Evolutionary conservation across 2,329 filamentous ascomycete species (phyloP).

Genomic region (Nigrospora osmanthi): DNA sequence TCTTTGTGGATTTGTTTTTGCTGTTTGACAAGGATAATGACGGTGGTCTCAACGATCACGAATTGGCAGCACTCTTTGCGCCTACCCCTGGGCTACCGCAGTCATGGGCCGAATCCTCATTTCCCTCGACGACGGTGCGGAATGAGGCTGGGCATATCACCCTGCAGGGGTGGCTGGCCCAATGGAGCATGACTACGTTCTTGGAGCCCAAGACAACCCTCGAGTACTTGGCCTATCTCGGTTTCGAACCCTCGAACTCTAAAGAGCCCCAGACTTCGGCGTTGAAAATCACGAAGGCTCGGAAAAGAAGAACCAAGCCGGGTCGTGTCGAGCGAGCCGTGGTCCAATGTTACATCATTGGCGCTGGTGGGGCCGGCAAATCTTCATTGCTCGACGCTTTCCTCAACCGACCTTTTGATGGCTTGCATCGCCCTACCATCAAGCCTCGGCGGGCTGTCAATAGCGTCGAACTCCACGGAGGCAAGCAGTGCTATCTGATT

Average conservation of each 20-base stretch:
- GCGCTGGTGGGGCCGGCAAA: constrained; percentile 80
- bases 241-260: constrained; percentile 76
- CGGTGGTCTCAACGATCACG: constrained; percentile 79
- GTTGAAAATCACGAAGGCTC: constrained; percentile 84
- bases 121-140: constrained; percentile 87
- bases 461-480: constrained; percentile 89
- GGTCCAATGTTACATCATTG: constrained; percentile 86
- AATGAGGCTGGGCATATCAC: constrained; percentile 96
- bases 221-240: constrained; percentile 91
- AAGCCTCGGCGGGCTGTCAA: constrained; percentile 91
- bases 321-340: constrained; percentile 90
- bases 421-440: constrained; percentile 85
- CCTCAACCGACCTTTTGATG: constrained; percentile 77
- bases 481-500: constrained; percentile 95
- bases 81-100: constrained; percentile 83
- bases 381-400: constrained; percentile 87
- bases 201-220: constrained; percentile 90
- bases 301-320: constrained; percentile 74
- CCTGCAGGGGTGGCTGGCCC: constrained; percentile 92
- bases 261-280: constrained; percentile 74
- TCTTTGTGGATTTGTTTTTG: constrained; percentile 94
- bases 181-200: constrained; percentile 99
- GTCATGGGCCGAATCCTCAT: constrained; percentile 82
- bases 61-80: constrained; percentile 80
- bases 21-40: constrained; percentile 97